A percentile compares a stretch with the other conserved stretches of the same genome.
These are phyloP conservation scores for Syzygium syzygioides DNA, from an alignment of 441 rosid species.

Conservation along the genomic window DNA sequence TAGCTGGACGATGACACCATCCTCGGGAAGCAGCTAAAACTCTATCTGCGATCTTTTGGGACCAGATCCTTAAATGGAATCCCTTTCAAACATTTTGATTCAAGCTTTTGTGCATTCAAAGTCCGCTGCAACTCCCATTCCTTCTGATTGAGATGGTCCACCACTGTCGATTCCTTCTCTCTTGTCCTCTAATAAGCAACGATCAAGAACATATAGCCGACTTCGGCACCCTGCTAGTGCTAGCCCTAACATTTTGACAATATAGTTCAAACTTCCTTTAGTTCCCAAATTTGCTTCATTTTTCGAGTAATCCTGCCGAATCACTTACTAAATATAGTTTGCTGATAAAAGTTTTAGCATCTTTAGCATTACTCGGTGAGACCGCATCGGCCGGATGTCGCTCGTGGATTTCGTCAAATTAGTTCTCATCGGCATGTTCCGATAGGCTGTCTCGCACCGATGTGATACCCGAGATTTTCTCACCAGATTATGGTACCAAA, in stretches of 20 bases:
- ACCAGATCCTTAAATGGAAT: background rate
- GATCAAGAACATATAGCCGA: too few species aligned
- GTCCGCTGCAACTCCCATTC: too few species aligned
- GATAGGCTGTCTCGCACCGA: background rate
- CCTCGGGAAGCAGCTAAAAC: background rate
- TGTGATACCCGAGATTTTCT: background rate
- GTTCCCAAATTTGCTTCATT: too few species aligned
- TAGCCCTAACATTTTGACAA: too few species aligned
- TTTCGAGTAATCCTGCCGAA: background rate
- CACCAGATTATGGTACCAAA: background rate
- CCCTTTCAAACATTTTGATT: background rate
- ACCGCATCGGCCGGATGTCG: background rate
- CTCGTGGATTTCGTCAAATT: background rate
- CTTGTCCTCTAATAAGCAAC: too few species aligned
- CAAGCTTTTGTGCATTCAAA: background rate
- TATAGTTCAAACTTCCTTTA: too few species aligned
- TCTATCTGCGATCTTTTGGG: background rate
- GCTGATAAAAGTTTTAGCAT: background rate
- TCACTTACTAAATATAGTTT: background rate
- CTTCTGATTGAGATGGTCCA: too few species aligned
- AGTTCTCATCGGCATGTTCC: background rate
- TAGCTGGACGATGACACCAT: background rate
- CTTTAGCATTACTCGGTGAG: background rate
- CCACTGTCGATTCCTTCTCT: background rate
- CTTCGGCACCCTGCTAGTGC: too few species aligned